Conservation (phyloP, 192 early-diverging fungal genomes). For the Piromyces sp. region DNA sequence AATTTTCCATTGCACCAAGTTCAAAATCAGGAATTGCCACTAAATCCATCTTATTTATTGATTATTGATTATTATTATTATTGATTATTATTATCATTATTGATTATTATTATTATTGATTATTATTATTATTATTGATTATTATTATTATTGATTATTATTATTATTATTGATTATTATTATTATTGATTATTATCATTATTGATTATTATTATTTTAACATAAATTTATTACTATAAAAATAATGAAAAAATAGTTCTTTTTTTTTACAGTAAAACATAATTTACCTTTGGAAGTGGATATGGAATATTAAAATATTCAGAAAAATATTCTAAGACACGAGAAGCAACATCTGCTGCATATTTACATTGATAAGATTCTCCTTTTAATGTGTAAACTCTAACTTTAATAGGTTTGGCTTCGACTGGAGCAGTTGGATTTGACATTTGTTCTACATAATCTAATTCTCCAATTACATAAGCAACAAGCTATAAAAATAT, state of each 20-base stretch:
- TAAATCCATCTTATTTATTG: constrained; percentile 41
- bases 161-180: no score
- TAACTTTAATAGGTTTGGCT: constrained; percentile 52
- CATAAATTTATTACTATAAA: no score
- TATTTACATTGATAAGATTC: constrained; percentile 62
- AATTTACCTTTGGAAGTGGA: constrained; percentile 64
- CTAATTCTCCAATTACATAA: constrained; percentile 78
- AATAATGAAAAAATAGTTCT: no score
- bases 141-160: no score
- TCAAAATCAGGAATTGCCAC: constrained; percentile 87
- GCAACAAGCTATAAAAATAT: constrained; percentile 62
- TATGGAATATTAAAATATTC: constrained; percentile 74
- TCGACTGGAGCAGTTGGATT: constrained; percentile 34
- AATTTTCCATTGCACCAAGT: constrained; percentile 70
- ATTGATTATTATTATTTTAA: no score
- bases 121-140: no score
- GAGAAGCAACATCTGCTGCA: constrained; percentile 57
- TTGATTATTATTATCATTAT: no score
- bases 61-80: no score
- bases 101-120: no score
- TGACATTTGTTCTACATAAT: constrained; percentile 69
- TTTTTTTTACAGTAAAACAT: no score
- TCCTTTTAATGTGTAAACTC: constrained; percentile 73
- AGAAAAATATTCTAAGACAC: constrained; percentile 69
- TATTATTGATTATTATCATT: no score